Conservation (phyloP, 2,329 filamentous ascomycete species). For the Paraconiothyrium sp. region DNA sequence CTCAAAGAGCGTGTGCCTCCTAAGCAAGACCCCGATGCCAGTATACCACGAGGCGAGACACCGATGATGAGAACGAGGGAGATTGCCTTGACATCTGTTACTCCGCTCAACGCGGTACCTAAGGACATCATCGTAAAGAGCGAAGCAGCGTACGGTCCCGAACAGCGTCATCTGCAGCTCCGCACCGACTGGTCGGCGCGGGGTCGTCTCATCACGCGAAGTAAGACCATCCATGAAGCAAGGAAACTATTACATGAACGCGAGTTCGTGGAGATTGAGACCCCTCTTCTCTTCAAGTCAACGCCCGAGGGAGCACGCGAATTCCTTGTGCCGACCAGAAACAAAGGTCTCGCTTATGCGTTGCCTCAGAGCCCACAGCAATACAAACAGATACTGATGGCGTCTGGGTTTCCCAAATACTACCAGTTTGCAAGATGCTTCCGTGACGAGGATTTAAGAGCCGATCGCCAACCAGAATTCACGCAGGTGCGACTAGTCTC, state of each 20-base stretch:
- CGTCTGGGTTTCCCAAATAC: conserved; percentile 81
- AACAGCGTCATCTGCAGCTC: conserved; percentile 84
- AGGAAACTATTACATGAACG: conserved; percentile 62
- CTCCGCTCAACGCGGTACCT: conserved; percentile 76
- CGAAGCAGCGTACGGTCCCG: conserved; percentile 76
- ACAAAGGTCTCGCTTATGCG: conserved; percentile 81
- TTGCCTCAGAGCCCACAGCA: conserved; percentile 96
- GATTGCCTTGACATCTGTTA: conserved; percentile 69
- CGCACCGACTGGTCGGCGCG: conserved; percentile 75
- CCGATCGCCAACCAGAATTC: conserved; percentile 95
- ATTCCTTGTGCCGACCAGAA: conserved; percentile 89
- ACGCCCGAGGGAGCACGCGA: conserved; percentile 95
- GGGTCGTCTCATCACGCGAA: conserved; percentile 75
- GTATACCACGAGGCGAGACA: not conserved
- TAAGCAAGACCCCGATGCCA: conserved; percentile 16
- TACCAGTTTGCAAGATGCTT: conserved; percentile 96
- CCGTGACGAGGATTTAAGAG: conserved; percentile 90
- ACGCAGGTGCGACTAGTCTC: conserved; percentile 71
- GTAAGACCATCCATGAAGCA: conserved; percentile 64
- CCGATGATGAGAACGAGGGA: conserved; percentile 56
- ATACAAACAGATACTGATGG: conserved; percentile 98
- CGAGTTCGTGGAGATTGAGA: conserved; percentile 83
- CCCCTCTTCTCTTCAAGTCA: conserved; percentile 94
- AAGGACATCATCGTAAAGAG: conserved; percentile 79
- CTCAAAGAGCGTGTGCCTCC: conserved; percentile 55